Base-by-base conservation (phyloP, 148 eudicot genomes). In the Limonium bicolor region DNA sequence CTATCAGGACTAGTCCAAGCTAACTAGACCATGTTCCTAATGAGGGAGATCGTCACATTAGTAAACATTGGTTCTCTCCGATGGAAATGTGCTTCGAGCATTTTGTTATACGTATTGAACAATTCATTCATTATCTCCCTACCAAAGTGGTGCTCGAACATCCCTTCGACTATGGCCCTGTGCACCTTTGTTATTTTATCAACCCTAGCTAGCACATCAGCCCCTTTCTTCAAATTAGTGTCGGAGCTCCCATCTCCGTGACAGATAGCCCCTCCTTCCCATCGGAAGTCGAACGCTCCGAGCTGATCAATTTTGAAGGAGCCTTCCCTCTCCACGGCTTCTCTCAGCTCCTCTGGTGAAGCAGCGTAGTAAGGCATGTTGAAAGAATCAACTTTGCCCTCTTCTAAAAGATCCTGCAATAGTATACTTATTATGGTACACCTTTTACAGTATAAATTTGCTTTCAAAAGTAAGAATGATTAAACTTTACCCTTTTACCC, bases 341-440 rank as follows among this genome's bases (percentile, higher is more conserved):
- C 20, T 18, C 46, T 57, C 24, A 81, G 7, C 55, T 86, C 96
- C 46, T 72, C 69, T 7, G 48, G 23, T 11, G 61, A 60, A 10
- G 96, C 74, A 9, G 79, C 71, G 37, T 86, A 82, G 40, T 44
- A 72, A 6, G 96, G 87, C 7, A 53, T 71, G 40, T 78, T 78
- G 24, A 82, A 86, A 0, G 64, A 57, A 37, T 78, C 85, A 12
- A 86, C 58, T 24, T 68, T 82, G 42, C 76, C 84, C 46, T 81
- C 81, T 50, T 72, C 69, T 22, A 81, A 20, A 6, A 55, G 42
- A 3, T 84, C 93, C 93, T 77, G 26, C 56, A 67, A 20, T n/a
- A n/a, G n/a, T n/a, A n/a, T n/a, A n/a, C n/a, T n/a, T n/a, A n/a
- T n/a, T n/a, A n/a, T n/a, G n/a, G n/a, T n/a, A n/a, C n/a, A n/a